Evolutionary conservation across 768 basidiomycete genomes (phyloP).

Genomic region (Phallus indusiatus): DNA sequence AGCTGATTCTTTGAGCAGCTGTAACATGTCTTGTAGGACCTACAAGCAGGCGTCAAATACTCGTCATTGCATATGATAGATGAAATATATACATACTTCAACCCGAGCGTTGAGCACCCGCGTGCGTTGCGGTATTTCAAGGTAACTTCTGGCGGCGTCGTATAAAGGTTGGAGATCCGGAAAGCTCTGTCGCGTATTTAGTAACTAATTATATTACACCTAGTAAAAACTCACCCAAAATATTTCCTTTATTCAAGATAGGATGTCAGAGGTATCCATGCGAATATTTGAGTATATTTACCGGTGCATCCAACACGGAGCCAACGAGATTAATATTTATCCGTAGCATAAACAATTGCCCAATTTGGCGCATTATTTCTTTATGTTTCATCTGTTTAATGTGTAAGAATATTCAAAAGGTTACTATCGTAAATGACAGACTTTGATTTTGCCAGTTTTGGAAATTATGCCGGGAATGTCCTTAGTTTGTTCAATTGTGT

Average conservation of each 20-base stretch:
- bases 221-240: slow-evolving; percentile 66
- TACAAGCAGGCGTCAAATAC: slow-evolving; percentile 20
- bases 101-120: slow-evolving; percentile 90
- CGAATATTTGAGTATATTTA: slow-evolving; percentile 20
- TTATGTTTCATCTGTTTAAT: slow-evolving; percentile 27
- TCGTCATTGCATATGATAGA: background rate
- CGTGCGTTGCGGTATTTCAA: slow-evolving; percentile 91
- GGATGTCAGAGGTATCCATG: background rate
- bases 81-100: slow-evolving; percentile 41
- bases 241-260: slow-evolving; percentile 51
- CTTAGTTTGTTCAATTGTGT: slow-evolving; percentile 93
- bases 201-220: background rate
- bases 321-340: slow-evolving; percentile 95
- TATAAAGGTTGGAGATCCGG: slow-evolving; percentile 94
- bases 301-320: slow-evolving; percentile 92
- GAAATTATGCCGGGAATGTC: slow-evolving; percentile 90
- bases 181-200: slow-evolving; percentile 51
- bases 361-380: slow-evolving; percentile 98
- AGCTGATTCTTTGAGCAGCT: slow-evolving; percentile 89
- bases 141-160: slow-evolving; percentile 85
- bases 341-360: slow-evolving; percentile 84
- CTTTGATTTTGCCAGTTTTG: slow-evolving; percentile 88
- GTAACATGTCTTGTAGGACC: slow-evolving; percentile 96
- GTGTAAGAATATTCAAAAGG: background rate
- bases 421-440: slow-evolving; percentile 47